These are phyloP conservation scores for Erodium moschatum DNA, from an alignment of 441 rosid genomes.

Conservation along the genomic window DNA sequence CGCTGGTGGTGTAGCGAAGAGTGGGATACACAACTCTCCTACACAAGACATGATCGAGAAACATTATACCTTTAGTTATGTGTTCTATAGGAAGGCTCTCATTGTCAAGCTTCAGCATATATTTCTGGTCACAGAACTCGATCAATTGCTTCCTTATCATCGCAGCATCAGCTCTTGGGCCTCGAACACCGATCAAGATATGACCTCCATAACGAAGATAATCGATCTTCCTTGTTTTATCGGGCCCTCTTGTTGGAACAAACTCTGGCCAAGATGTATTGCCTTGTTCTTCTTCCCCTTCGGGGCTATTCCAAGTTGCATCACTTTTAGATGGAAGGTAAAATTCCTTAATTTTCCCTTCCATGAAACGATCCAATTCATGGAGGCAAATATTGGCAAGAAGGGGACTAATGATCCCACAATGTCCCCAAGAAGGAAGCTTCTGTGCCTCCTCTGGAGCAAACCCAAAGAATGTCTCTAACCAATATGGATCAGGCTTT, in stretches of 20 bases:
- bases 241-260: constrained; percentile 93
- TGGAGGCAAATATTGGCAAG: constrained; percentile 77
- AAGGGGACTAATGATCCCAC: constrained; percentile 86
- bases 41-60: constrained; percentile 92
- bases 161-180: constrained; percentile 93
- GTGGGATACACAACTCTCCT: constrained; percentile 93
- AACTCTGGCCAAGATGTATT: constrained; percentile 97
- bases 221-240: constrained; percentile 87
- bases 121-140: constrained; percentile 84
- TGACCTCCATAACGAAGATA: constrained; percentile 84
- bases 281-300: constrained; percentile 88
- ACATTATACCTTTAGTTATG: constrained; percentile 92
- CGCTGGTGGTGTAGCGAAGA: constrained; percentile 77
- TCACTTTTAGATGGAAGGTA: constrained; percentile 77
- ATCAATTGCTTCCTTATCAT: constrained; percentile 82
- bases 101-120: constrained; percentile 77
- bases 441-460: constrained; percentile 95
- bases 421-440: constrained; percentile 87
- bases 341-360: constrained; percentile 68
- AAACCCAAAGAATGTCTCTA: constrained; percentile 85
- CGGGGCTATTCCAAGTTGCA: constrained; percentile 82
- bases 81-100: constrained; percentile 86
- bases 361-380: constrained; percentile 86
- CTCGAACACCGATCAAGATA: constrained; percentile 78
- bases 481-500: constrained; percentile 94